Conservation (phyloP, 441 rosid genomes). For the Dalechampia spathulata region DNA sequence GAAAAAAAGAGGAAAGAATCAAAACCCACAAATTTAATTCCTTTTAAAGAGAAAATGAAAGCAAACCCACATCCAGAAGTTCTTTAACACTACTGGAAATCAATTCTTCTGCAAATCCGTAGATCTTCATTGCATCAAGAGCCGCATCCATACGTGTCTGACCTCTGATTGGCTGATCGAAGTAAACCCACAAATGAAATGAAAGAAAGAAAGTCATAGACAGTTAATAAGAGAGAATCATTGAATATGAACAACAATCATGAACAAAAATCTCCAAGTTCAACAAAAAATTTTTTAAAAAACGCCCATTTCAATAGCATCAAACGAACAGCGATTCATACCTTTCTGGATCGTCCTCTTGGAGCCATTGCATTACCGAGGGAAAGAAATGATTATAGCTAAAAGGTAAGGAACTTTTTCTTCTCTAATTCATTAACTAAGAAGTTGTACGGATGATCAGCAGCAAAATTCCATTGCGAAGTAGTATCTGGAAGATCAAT, state of each 20-base stretch:
- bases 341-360: background rate
- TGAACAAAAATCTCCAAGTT: background rate
- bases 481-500: too few relatives aligned
- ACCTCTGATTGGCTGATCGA: conserved; percentile 5
- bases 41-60: background rate
- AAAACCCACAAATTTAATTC: background rate
- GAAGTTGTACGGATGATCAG: too few relatives aligned
- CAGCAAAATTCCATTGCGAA: too few relatives aligned
- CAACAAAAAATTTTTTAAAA: too few relatives aligned
- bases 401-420: too few relatives aligned
- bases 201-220: background rate
- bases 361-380: background rate
- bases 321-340: too few relatives aligned
- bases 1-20: background rate
- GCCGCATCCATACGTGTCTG: conserved; percentile 40
- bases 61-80: conserved; percentile 26
- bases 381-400: too few relatives aligned
- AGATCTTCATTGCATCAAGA: conserved; percentile 31
- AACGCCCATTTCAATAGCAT: too few relatives aligned
- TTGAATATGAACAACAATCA: background rate
- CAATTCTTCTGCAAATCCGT: conserved; percentile 25
- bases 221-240: background rate
- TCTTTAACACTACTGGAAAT: conserved; percentile 22
- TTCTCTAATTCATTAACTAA: too few relatives aligned
- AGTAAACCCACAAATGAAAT: background rate